Base-by-base conservation (phyloP, 2,329 filamentous ascomycete species). In the Westerdykella sp. region DNA sequence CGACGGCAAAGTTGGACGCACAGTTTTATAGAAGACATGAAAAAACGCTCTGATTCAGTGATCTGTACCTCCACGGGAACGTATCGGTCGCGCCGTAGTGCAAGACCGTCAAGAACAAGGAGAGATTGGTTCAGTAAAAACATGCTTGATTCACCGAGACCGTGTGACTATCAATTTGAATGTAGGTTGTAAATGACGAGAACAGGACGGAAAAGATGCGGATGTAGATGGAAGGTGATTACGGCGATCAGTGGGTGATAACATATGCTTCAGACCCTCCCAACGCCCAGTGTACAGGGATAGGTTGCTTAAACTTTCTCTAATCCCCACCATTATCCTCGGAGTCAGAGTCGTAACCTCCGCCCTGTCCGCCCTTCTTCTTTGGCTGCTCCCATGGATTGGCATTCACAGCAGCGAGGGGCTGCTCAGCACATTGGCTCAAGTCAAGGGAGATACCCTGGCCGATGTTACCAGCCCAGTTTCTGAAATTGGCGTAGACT, bases 401-500 rank as follows among this genome's bases (percentile, higher is more conserved):
- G 40, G 51, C 49, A 36, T 58, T 50, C 44, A 56, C 37, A 10
- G 52, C 52, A 15, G 51, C 49, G 30, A 57, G 53, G n/a, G 34
- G 36, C 18, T 42, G 21, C 25, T 42, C 37, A 16, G 31, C 25
- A 37, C 47, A 50, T 2, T 36, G 3, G 7, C 18, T 37, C n/a
- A 15, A 15, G 16, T 49, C 46, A 42, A 51, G 52, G 31, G 34
- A 28, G 15, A 53, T 43, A 43, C 50, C 56, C 31, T 37, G 42
- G n/a, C 42, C 39, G 5, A 52, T 46, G 30, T 55, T 9, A 14
- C 32, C 32, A 3, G 32, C 32, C 32, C 32, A 60, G 43, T 61
- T 61, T 12, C 40, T 41, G 37, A 45, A 42, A 49, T 54, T 55
- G 49, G 60, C 50, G 45, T 54, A 62, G 18, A 63, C 48, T 41